Conservation (phyloP, 139 green algal species). For the Diplosphaera chodatii region DNA sequence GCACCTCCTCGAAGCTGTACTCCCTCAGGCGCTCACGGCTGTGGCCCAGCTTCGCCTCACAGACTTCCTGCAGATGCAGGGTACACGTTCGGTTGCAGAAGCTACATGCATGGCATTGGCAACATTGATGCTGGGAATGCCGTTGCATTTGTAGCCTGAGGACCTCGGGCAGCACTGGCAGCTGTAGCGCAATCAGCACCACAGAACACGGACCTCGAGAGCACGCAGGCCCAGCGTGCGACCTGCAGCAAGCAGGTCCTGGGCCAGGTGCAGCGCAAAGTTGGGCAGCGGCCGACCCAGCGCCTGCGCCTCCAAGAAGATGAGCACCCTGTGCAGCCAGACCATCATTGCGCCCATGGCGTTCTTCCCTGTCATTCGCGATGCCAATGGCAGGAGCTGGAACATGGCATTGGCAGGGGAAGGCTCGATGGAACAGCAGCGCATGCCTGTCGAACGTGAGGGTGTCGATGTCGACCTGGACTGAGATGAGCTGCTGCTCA, state of each 20-base stretch:
- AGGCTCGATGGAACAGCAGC: no score
- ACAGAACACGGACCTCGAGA: no score
- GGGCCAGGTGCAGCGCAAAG: slow-evolving; percentile 41
- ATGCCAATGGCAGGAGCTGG: no score
- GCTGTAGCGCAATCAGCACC: slow-evolving; percentile 7
- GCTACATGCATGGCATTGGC: no score
- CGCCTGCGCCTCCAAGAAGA: slow-evolving; percentile 54
- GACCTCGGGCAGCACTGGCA: no score
- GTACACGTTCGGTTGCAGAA: no score
- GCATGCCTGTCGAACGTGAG: slow-evolving; percentile 54
- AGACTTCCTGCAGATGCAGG: slow-evolving; percentile 43
- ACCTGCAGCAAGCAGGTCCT: slow-evolving; percentile 29
- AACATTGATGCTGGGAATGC: no score
- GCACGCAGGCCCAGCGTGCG: slow-evolving; percentile 35
- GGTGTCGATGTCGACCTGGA: slow-evolving; percentile 47
- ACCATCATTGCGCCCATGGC: no score
- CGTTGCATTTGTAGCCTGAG: no score
- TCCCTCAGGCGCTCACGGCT: slow-evolving; percentile 22
- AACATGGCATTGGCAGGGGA: no score
- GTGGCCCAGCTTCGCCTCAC: slow-evolving; percentile 29
- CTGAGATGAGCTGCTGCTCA: not conserved
- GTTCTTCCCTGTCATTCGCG: no score
- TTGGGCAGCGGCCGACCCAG: slow-evolving; percentile 21
- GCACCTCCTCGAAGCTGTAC: slow-evolving; percentile 43
- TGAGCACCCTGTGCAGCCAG: slow-evolving; percentile 51